These are phyloP conservation scores for Paramyrothecium roridum DNA, from an alignment of 2,329 filamentous ascomycete species.

Conservation along the genomic window DNA sequence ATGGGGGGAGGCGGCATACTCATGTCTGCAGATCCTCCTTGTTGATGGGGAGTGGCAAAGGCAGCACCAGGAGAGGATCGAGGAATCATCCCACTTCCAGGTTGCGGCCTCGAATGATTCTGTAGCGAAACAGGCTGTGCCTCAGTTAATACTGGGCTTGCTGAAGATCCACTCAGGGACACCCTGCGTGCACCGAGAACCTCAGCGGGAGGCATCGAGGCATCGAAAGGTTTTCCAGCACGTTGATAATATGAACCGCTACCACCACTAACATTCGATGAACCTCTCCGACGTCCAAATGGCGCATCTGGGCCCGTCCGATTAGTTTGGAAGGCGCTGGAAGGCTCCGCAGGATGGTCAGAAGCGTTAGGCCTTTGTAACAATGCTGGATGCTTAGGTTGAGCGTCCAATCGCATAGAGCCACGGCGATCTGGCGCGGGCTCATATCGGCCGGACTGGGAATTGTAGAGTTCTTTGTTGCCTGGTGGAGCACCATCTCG, in stretches of 20 bases:
- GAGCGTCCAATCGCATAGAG: conserved; percentile 63
- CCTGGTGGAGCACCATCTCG: conserved; percentile 63
- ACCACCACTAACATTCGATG: conserved; percentile 87
- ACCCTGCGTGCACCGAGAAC: conserved; percentile 40
- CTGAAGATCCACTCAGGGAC: conserved; percentile 47
- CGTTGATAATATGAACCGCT: conserved; percentile 69
- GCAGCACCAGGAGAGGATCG: conserved; percentile 40
- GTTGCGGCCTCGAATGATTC: conserved; percentile 20
- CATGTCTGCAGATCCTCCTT: conserved; percentile 19
- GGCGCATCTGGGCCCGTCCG: conserved; percentile 64
- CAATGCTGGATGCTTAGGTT: conserved; percentile 70
- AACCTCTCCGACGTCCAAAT: conserved; percentile 76
- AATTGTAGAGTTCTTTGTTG: conserved; percentile 83
- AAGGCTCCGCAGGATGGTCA: conserved; percentile 75
- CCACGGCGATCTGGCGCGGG: conserved; percentile 77
- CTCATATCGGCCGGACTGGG: conserved; percentile 91
- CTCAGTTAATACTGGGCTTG: conserved; percentile 46
- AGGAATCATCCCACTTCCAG: conserved; percentile 19
- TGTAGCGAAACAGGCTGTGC: conserved; percentile 20
- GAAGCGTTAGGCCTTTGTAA: conserved; percentile 69
- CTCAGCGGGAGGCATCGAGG: conserved; percentile 38
- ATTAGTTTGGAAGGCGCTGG: conserved; percentile 79
- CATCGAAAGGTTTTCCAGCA: conserved; percentile 39
- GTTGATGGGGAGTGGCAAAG: conserved; percentile 36
- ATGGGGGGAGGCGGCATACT: conserved; percentile 25